Evolutionary conservation across 2,329 filamentous ascomycete genomes (phyloP).

Genomic region (Trichoderma semiorbis): DNA sequence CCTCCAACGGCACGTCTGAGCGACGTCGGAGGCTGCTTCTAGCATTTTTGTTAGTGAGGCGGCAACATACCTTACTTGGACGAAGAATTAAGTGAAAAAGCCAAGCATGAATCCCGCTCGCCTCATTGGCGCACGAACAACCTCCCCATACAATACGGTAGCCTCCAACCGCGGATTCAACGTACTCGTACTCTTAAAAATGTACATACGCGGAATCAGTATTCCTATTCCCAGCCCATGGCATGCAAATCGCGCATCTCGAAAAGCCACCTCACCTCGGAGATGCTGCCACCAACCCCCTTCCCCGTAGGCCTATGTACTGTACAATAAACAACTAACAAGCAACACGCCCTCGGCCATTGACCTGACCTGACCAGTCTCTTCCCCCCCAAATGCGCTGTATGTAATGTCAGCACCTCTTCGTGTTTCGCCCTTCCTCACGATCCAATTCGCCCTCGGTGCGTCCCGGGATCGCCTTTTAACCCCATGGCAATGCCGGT

Average conservation of each 20-base stretch:
- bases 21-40: slow-evolving; percentile 12
- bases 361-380: background rate
- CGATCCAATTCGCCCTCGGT: slow-evolving; percentile 13
- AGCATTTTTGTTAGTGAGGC: background rate
- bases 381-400: background rate
- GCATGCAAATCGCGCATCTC: slow-evolving; percentile 6
- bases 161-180: background rate
- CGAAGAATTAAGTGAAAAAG: background rate
- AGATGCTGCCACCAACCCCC: slow-evolving; percentile 7
- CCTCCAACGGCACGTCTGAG: background rate
- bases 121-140: background rate
- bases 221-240: background rate
- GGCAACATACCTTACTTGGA: background rate
- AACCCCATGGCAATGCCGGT: slow-evolving; percentile 14
- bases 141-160: background rate
- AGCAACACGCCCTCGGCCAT: background rate
- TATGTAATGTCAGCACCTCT: background rate
- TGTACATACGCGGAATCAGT: background rate
- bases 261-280: background rate
- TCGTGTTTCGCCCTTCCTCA: background rate
- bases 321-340: background rate
- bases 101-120: background rate
- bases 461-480: slow-evolving; percentile 17
- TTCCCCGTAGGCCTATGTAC: background rate
- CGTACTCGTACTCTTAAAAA: background rate